Evolutionary conservation across 345 rosid species (phyloP), one percentile per base, ranked within the genome.

Genomic region (Physaria fendleri): DNA sequence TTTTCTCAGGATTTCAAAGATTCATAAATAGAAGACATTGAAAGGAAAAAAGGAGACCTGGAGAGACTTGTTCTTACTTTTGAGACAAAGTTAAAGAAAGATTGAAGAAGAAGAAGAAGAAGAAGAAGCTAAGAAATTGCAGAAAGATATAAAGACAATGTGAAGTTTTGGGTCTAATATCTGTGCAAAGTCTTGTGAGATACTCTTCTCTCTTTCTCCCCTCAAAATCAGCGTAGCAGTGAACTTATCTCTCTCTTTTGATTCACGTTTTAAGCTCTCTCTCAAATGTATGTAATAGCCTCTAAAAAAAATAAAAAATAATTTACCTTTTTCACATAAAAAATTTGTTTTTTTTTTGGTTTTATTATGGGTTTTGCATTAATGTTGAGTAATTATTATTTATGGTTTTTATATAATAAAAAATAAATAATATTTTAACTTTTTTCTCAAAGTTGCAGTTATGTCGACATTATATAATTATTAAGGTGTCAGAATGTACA

Each of bases 151-250:
- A n/a, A 20, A 46, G 9, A 47, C 45, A 62, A 53, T 37, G 54
- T 11, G 23, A 53, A 58, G 46, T 30, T 42, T 33, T 60, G 34
- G 56, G 57, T 22, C 16, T 35, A 25, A 40, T 47, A 48, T 45
- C 41, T 22, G 69, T 48, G 69, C 64, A 62, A 62, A 69, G 69
- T 62, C 74, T 70, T 62, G 69, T 39, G 74, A 70, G 64, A 59
- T 48, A 70, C 69, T 70, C 74, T 62, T 69, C 74, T 45, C 45
- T 62, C 72, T 66, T 33, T 48, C 69, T 67, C 59, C 8, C 74
- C 74, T 63, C 69, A 63, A 63, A 70, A 70, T 70, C 74, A 70
- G 74, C 69, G 69, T 32, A 70, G 33, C 64, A 62, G 62, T 69
- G 73, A 70, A 59, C 74, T 56, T 62, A 39, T 46, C 51, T 23